These are phyloP conservation scores for Nicotiana rustica DNA, from an alignment of 305 asterid genomes.

Conservation along the genomic window DNA sequence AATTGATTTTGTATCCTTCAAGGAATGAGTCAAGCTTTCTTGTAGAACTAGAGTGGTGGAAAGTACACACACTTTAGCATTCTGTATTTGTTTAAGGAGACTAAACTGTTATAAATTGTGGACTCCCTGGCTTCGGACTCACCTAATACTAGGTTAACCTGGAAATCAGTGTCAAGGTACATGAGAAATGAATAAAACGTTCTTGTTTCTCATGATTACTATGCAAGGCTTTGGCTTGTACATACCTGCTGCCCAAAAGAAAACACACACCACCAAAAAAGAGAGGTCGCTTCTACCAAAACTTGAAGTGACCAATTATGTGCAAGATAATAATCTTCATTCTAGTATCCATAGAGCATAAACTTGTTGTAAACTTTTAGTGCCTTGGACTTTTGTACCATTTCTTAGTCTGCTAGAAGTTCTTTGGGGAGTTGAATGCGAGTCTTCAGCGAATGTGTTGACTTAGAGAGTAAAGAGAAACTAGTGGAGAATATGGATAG, in stretches of 20 bases:
- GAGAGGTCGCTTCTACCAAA: neutral
- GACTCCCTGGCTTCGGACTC: neutral
- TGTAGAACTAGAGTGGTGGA: neutral
- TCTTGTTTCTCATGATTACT: neutral
- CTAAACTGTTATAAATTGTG: neutral
- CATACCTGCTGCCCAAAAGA: neutral
- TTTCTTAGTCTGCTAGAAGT: conserved; percentile 12
- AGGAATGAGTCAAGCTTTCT: neutral
- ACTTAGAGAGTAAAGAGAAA: conserved; percentile 3
- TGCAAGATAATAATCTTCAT: conserved; percentile 10
- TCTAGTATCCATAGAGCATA: conserved; percentile 1
- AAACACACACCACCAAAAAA: neutral
- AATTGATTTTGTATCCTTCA: neutral
- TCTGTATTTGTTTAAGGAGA: neutral
- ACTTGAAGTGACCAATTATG: conserved; percentile 14
- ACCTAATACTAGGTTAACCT: neutral
- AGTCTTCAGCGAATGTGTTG: neutral
- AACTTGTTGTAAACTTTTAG: neutral
- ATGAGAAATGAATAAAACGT: neutral
- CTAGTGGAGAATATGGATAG: neutral
- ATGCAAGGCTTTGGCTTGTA: neutral
- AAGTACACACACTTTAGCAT: neutral
- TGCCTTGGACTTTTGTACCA: neutral
- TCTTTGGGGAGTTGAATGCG: conserved; percentile 5
- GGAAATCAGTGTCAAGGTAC: neutral